These are phyloP conservation scores for Diaporthe humulicola DNA, from an alignment of 2,329 filamentous ascomycete species.

Conservation along the genomic window DNA sequence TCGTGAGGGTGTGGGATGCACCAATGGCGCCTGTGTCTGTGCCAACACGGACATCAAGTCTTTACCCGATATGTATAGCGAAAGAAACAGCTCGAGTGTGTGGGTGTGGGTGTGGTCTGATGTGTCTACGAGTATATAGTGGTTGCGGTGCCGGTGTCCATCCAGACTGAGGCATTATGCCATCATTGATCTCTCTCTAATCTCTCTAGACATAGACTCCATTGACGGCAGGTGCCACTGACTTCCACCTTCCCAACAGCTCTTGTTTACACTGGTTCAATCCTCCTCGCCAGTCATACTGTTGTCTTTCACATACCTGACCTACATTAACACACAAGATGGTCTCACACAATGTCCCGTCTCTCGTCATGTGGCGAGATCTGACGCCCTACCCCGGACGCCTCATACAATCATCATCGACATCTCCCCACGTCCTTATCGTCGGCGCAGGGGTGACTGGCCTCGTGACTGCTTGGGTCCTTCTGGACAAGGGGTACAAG, in stretches of 20 bases:
- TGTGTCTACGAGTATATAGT: constrained; percentile 3
- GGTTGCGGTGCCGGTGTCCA: background rate
- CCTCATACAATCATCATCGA: constrained; percentile 30
- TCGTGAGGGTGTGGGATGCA: background rate
- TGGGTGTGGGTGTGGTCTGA: background rate
- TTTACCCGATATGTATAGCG: constrained; percentile 5
- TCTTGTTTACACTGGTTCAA: background rate
- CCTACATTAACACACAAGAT: constrained; percentile 12
- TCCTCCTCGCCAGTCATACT: background rate
- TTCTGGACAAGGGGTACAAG: constrained; percentile 58
- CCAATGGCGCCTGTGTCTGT: background rate
- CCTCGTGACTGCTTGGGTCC: constrained; percentile 54
- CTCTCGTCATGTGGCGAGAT: constrained; percentile 39
- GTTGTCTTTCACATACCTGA: background rate
- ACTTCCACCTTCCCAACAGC: background rate
- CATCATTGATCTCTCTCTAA: background rate
- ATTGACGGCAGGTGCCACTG: background rate
- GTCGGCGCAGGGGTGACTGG: constrained; percentile 43
- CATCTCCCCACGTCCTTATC: constrained; percentile 36
- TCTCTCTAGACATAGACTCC: background rate
- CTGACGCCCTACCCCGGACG: constrained; percentile 36
- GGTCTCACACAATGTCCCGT: constrained; percentile 31
- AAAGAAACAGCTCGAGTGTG: background rate
- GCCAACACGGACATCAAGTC: background rate
- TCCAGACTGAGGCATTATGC: background rate